Evolutionary conservation across 2,329 filamentous ascomycete species (phyloP), one percentile per base, ranked within the genome.

Genomic region (Balansia obtecta): DNA sequence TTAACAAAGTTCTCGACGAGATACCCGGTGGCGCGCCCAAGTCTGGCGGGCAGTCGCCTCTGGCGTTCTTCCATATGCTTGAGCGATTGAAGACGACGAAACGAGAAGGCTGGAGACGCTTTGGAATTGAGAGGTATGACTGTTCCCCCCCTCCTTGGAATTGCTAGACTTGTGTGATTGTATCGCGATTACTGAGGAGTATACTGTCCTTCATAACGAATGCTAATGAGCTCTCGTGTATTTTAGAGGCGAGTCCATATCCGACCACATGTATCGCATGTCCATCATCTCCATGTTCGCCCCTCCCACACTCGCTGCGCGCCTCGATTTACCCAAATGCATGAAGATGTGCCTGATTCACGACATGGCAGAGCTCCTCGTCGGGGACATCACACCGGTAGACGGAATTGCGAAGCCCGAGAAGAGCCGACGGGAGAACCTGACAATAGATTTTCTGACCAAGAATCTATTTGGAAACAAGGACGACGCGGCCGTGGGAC

Each of bases 191-290:
- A 3, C 6, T 27, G 22, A 27, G 22, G 22, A 6, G 22, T 27
- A n/a, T 10, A 37, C 3, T 37, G 13, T 15, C 13, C 33, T 12
- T 15, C 33, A 20, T 46, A 2, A 46, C 33, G 45, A 16, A 45
- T 30, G 42, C 41, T 46, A n/a, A 12, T 27, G 32, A 18, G 18
- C 10, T 18, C 11, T 20, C 34, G 11, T 8, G 22, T 7, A 9
- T 32, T 27, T 6, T 55, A 82, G 77, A 52, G 86, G 88, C 65
- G 93, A 98, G 68, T 95, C 88, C 2, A 96, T 98, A 63, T 79
- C 88, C 49, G 93, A 98, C 71, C 93, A 98, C 76, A 98, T 98
- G 93, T 98, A 97, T 71, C 89, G 93, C 70, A 98, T 98, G 93
- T 88, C 90, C 46, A 79, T 98, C 58, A 88, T 98, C 67, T 89